Percentiles rank a stretch among this genome's conserved stretches.
These are phyloP conservation scores for Venturiaceae sp. DNA, from an alignment of 2,329 filamentous ascomycete species.

Conservation along the genomic window DNA sequence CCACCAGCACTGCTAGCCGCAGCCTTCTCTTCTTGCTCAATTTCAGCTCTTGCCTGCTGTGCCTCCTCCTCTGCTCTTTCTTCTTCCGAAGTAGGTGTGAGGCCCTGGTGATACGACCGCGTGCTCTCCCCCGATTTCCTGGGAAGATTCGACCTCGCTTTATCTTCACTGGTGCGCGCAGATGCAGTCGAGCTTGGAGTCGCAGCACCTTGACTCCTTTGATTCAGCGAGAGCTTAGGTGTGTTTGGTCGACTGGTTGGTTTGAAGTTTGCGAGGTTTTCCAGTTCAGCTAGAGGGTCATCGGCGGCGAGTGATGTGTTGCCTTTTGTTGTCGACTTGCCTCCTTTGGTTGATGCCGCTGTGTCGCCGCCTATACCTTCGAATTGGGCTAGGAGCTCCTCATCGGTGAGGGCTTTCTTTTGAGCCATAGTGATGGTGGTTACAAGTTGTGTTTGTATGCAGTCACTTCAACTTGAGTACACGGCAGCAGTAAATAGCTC, in stretches of 20 bases:
- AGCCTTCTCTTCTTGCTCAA: conserved; percentile 30
- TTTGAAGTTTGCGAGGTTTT: conserved; percentile 46
- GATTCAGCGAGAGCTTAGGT: conserved; percentile 44
- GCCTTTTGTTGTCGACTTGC: conserved; percentile 36
- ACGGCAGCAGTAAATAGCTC: too few relatives aligned
- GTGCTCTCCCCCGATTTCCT: conserved; percentile 74
- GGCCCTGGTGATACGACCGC: conserved; percentile 59
- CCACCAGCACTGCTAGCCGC: conserved; percentile 18
- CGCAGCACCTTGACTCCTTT: conserved; percentile 26
- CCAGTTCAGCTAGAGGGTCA: conserved; percentile 80
- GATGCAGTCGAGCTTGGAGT: conserved; percentile 29
- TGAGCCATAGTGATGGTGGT: neutral
- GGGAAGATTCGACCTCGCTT: conserved; percentile 18
- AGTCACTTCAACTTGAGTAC: neutral
- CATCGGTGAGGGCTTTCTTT: conserved; percentile 25
- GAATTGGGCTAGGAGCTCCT: conserved; percentile 36
- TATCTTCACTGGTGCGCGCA: conserved; percentile 48
- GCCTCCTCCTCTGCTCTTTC: conserved; percentile 34
- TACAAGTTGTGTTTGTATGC: neutral
- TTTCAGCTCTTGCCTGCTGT: conserved; percentile 33
- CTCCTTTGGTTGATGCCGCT: conserved; percentile 16
- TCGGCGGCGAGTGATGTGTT: conserved; percentile 36
- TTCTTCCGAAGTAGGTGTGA: conserved; percentile 54
- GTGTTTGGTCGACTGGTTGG: conserved; percentile 69
- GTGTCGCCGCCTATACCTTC: conserved; percentile 30